phyloP scores from a whole-genome alignment of 306 rosid species.

The Myrica gale region DNA sequence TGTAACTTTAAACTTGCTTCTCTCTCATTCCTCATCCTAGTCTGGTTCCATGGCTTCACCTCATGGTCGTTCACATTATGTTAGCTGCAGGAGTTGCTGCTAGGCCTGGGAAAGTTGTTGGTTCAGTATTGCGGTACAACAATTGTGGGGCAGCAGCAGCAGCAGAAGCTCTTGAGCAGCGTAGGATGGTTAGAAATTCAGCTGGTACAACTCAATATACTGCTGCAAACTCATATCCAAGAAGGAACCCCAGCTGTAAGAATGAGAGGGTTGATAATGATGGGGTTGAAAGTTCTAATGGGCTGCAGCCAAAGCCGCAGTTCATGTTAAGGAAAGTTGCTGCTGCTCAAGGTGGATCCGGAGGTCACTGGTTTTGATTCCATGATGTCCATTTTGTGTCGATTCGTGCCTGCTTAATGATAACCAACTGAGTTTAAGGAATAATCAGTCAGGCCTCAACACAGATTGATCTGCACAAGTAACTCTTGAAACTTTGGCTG shows the following conservation, averaged over 20 bases:
- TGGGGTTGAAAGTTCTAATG: slow-evolving; percentile 70
- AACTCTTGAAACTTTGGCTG: background rate
- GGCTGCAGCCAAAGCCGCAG: slow-evolving; percentile 80
- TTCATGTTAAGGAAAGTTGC: slow-evolving; percentile 75
- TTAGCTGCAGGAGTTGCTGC: slow-evolving; percentile 67
- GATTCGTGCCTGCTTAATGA: slow-evolving; percentile 10
- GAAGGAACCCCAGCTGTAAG: slow-evolving; percentile 78
- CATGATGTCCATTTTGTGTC: slow-evolving; percentile 10
- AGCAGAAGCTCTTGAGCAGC: slow-evolving; percentile 73
- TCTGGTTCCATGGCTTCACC: background rate
- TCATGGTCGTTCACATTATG: background rate
- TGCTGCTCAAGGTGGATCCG: slow-evolving; percentile 78
- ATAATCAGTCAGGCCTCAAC: slow-evolving; percentile 6
- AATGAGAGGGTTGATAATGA: slow-evolving; percentile 72
- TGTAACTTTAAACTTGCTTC: background rate
- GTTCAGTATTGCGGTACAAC: slow-evolving; percentile 77
- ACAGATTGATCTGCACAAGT: slow-evolving; percentile 21
- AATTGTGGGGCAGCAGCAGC: slow-evolving; percentile 66
- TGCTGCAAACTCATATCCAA: slow-evolving; percentile 64
- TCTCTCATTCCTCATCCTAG: background rate
- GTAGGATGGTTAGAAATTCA: slow-evolving; percentile 64
- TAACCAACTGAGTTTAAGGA: slow-evolving; percentile 12
- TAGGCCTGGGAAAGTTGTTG: slow-evolving; percentile 88
- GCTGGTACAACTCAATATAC: slow-evolving; percentile 57
- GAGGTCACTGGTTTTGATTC: slow-evolving; percentile 74